These are phyloP conservation scores for Phlyctochytrium planicorne DNA, from an alignment of 192 early-diverging fungal genomes.

Conservation along the genomic window DNA sequence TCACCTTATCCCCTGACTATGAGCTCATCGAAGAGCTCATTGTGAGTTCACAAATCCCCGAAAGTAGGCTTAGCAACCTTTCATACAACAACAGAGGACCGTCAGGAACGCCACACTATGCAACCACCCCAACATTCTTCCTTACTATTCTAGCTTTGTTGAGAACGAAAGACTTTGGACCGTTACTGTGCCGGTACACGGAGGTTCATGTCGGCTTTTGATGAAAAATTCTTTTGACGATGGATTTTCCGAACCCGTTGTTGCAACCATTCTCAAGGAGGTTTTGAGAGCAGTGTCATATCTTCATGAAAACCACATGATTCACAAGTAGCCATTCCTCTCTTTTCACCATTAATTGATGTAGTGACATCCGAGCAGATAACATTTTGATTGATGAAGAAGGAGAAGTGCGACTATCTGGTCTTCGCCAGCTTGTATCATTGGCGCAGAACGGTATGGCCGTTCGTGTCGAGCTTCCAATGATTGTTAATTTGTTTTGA, in stretches of 20 bases:
- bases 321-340: slow-evolving; percentile 50
- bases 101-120: slow-evolving; percentile 45
- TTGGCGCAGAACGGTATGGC: slow-evolving; percentile 43
- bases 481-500: too few relatives aligned
- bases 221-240: slow-evolving; percentile 47
- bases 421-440: slow-evolving; percentile 49
- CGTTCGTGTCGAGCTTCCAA: too few relatives aligned
- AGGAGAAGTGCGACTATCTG: slow-evolving; percentile 53
- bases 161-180: slow-evolving; percentile 59
- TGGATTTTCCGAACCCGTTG: slow-evolving; percentile 48
- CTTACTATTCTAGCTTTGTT: slow-evolving; percentile 51
- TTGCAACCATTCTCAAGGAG: slow-evolving; percentile 54
- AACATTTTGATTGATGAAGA: slow-evolving; percentile 54
- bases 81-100: slow-evolving; percentile 34
- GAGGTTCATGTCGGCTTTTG: slow-evolving; percentile 51
- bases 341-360: slow-evolving; percentile 6
- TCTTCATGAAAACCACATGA: slow-evolving; percentile 57
- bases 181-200: slow-evolving; percentile 52
- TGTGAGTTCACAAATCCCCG: slow-evolving; percentile 23
- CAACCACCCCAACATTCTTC: slow-evolving; percentile 53
- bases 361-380: slow-evolving; percentile 56
- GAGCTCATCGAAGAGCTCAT: slow-evolving; percentile 59
- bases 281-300: slow-evolving; percentile 53
- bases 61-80: background rate
- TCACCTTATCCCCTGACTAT: slow-evolving; percentile 53